A percentile compares a stretch with the other conserved stretches of the same genome.
These are phyloP conservation scores for Aspergillus pseudotamarii DNA, from an alignment of 2,329 filamentous ascomycete genomes.

Conservation along the genomic window DNA sequence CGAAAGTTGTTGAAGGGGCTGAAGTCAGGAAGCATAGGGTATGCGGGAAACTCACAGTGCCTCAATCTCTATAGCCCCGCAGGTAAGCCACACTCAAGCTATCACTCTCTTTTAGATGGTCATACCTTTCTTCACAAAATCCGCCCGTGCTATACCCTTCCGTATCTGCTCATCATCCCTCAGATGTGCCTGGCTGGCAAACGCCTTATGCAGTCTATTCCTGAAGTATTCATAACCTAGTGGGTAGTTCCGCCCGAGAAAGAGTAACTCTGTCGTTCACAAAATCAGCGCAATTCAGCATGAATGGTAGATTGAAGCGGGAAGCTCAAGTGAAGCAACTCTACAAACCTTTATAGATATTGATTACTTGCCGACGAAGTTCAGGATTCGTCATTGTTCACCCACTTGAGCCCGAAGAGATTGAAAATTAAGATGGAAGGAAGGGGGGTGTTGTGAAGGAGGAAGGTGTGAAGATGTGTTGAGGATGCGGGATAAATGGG, in stretches of 20 bases:
- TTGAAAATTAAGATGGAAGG: not conserved
- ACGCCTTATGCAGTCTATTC: conserved; percentile 79
- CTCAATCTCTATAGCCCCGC: conserved; percentile 73
- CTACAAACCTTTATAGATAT: conserved; percentile 78
- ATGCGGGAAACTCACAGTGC: conserved; percentile 67
- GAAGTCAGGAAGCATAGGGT: not conserved
- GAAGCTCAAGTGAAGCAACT: not conserved
- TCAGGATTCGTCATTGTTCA: conserved; percentile 52
- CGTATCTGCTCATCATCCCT: conserved; percentile 74
- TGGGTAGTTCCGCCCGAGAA: conserved; percentile 84
- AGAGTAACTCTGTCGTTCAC: conserved; percentile 69
- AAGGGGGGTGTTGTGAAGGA: conserved; percentile 2
- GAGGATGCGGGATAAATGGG: not conserved
- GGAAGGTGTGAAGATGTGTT: conserved; percentile 2
- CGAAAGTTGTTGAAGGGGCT: not conserved
- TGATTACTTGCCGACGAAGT: conserved; percentile 77
- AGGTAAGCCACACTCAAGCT: not conserved
- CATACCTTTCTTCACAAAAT: conserved; percentile 88
- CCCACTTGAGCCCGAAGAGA: conserved; percentile 5
- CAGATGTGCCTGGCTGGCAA: conserved; percentile 72
- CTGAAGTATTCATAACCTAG: conserved; percentile 82
- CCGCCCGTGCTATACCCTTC: conserved; percentile 73
- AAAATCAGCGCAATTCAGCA: not conserved
- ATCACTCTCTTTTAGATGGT: not conserved
- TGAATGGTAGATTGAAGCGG: not conserved